Evolutionary conservation across 345 rosid genomes (phyloP).

Genomic region (Syzygium oleosum): DNA sequence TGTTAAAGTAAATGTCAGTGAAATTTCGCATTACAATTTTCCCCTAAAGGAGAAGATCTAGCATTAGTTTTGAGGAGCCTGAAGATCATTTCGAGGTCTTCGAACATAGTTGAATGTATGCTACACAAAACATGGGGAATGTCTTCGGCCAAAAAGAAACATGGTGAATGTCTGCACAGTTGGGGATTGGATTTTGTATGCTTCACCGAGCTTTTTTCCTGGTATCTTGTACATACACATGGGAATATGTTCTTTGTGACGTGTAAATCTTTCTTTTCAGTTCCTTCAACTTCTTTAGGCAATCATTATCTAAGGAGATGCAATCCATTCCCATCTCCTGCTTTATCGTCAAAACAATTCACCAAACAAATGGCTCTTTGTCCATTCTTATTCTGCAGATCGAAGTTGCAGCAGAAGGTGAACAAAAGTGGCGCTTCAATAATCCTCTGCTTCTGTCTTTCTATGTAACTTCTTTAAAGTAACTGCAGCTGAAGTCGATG

Average conservation of each 20-base stretch:
- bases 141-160: no score
- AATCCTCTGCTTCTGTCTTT: not conserved
- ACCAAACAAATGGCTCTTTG: not conserved
- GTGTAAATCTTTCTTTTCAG: no score
- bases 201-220: no score
- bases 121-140: not conserved
- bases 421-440: not conserved
- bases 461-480: not conserved
- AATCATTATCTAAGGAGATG: not conserved
- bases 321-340: not conserved
- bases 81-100: not conserved
- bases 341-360: not conserved
- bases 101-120: not conserved
- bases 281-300: not conserved
- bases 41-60: not conserved
- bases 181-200: not conserved
- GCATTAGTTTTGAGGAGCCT: no score
- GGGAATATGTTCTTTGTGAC: no score
- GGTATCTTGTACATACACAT: no score
- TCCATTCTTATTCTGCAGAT: not conserved
- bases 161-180: not conserved
- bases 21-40: no score
- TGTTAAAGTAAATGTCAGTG: no score
- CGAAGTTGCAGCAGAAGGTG: not conserved
- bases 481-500: not conserved